Base-by-base conservation (phyloP, 331 rosid genomes). In the Pyracantha coccinea region DNA sequence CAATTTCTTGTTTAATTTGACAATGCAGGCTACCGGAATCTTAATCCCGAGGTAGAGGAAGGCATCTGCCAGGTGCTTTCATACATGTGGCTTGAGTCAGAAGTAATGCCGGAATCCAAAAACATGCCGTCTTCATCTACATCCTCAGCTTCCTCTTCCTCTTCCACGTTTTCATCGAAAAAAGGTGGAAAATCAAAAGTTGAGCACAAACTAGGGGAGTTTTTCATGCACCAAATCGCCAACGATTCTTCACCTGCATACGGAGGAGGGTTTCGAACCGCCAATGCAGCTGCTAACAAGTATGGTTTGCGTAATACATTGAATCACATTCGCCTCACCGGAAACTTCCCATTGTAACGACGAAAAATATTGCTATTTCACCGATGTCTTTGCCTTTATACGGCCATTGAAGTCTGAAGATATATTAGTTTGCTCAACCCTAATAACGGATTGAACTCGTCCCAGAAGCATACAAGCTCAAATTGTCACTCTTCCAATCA, bases 1-100 rank as follows among this genome's bases (percentile, higher is more conserved):
- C n/a, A n/a, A n/a, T n/a, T n/a, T n/a, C n/a, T n/a, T n/a, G n/a
- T n/a, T n/a, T n/a, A n/a, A n/a, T n/a, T n/a, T n/a, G n/a, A n/a
- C n/a, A n/a, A n/a, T n/a, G n/a, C n/a, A n/a, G n/a, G 99, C 66
- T 95, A 83, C 82, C 89, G 97, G 60, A 86, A 92, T 77, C 96
- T 95, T 31, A 83, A 82, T 78, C 93, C 89, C 3, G 98, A 86
- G 68, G 96, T 95, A 78, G 99, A 92, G 86, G 99, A 95, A 88
- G 99, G 99, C 7, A 92, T 95, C 75, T 95, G 99, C 67, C 97
- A 95, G 77, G 92, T 92, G 81, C 94, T 95, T 54, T 95, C 99
- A 15, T 78, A 82, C 67, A 85, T 92, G 97, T 95, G 99, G 98
- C 99, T 95, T 78, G 98, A 92, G 83, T 74, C 99, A n/a, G 99